Conservation (phyloP, 352 stramenopile species). For the Phytophthora hibernalis region DNA sequence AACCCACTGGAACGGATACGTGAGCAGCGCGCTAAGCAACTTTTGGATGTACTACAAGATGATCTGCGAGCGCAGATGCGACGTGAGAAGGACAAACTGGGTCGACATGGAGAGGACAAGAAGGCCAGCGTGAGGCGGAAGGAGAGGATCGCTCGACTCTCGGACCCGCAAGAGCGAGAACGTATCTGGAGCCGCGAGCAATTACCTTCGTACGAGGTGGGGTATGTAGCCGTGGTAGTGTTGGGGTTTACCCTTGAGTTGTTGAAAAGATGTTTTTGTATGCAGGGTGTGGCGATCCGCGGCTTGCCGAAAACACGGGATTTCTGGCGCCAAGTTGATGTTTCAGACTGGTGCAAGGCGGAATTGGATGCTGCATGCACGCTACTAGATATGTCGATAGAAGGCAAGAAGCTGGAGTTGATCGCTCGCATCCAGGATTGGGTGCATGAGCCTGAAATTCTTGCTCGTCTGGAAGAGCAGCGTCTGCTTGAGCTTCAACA, state of each 20-base stretch:
- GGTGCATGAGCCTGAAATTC: constrained; percentile 65
- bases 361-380: constrained; percentile 64
- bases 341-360: constrained; percentile 57
- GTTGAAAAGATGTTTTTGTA: not conserved
- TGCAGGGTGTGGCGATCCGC: constrained; percentile 51
- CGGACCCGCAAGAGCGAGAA: constrained; percentile 55
- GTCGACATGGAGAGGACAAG: constrained; percentile 29
- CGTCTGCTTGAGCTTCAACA: constrained; percentile 44
- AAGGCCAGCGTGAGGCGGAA: constrained; percentile 50
- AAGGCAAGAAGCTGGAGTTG: constrained; percentile 69
- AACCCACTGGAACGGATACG: constrained; percentile 73
- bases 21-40: constrained; percentile 64
- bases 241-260: not conserved
- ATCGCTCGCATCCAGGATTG: constrained; percentile 77
- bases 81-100: constrained; percentile 53
- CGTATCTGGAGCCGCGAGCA: constrained; percentile 54
- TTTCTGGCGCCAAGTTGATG: constrained; percentile 65
- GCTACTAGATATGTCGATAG: constrained; percentile 58
- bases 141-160: constrained; percentile 52
- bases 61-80: constrained; percentile 69
- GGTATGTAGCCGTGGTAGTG: not conserved
- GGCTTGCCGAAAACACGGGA: constrained; percentile 67
- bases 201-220: constrained; percentile 56
- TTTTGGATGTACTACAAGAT: constrained; percentile 65
- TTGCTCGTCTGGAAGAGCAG: constrained; percentile 41